phyloP scores from a whole-genome alignment of 352 stramenopile species.

The Thraustotheca clavata region DNA sequence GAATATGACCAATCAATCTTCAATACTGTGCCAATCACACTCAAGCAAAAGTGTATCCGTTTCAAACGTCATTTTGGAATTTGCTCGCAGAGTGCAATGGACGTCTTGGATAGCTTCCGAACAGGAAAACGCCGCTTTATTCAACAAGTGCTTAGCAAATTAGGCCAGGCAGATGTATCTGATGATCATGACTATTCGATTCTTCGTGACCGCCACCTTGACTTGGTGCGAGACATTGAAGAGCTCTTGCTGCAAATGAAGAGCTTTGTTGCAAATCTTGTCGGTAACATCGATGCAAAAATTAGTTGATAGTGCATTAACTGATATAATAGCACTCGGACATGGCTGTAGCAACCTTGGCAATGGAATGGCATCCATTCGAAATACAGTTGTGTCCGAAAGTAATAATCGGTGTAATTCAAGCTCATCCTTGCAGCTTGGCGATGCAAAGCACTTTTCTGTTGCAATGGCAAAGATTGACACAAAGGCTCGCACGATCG shows the following conservation, averaged over 20 bases:
- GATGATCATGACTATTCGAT: slow-evolving; percentile 34
- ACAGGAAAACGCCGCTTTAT: slow-evolving; percentile 36
- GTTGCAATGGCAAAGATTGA: slow-evolving; percentile 26
- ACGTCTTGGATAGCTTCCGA: slow-evolving; percentile 31
- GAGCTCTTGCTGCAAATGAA: slow-evolving; percentile 31
- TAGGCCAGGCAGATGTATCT: slow-evolving; percentile 32
- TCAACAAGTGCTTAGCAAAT: slow-evolving; percentile 37
- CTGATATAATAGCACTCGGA: not conserved
- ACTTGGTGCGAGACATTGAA: slow-evolving; percentile 26
- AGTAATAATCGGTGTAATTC: not conserved
- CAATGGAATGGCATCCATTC: not conserved
- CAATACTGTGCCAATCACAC: not conserved
- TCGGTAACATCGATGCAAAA: slow-evolving; percentile 6
- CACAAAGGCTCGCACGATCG: slow-evolving; percentile 22
- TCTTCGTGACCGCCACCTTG: slow-evolving; percentile 29
- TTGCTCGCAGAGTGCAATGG: not conserved
- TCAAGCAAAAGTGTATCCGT: no score
- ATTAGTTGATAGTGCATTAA: not conserved
- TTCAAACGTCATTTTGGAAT: not conserved
- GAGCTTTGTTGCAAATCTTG: slow-evolving; percentile 35
- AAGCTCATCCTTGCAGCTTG: not conserved
- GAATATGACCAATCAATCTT: not conserved
- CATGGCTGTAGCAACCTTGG: slow-evolving; percentile 4
- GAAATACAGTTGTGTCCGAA: not conserved
- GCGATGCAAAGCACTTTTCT: slow-evolving; percentile 14